phyloP scores from a whole-genome alignment of 1,139 yeast species.

The Keqinozyma sinolaborantium region DNA sequence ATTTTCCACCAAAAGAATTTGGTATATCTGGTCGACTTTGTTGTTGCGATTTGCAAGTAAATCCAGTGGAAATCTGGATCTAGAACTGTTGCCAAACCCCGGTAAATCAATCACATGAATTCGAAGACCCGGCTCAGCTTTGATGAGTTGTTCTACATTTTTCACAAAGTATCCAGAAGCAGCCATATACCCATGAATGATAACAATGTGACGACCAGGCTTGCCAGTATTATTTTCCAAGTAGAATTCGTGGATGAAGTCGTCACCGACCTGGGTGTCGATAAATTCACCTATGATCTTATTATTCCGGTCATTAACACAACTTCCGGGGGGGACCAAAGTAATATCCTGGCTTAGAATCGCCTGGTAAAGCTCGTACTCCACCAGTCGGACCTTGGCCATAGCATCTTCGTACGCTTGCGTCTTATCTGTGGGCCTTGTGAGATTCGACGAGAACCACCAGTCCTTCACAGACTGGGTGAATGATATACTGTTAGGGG shows the following conservation, averaged over 20 bases:
- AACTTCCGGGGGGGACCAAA: constrained; percentile 16
- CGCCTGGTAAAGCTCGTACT: constrained; percentile 33
- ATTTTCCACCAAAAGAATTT: constrained; percentile 32
- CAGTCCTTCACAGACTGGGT: constrained; percentile 32
- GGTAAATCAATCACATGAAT: constrained; percentile 39
- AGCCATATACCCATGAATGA: constrained; percentile 48
- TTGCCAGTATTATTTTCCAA: constrained; percentile 21
- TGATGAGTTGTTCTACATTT: constrained; percentile 31
- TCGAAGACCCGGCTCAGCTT: constrained; percentile 29
- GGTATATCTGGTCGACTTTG: constrained; percentile 23
- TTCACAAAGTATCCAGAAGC: constrained; percentile 43
- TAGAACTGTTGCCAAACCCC: constrained; percentile 44
- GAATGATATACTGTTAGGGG: constrained; percentile 14
- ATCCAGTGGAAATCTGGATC: constrained; percentile 34
- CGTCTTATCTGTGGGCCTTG: constrained; percentile 15
- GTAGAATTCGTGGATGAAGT: constrained; percentile 36
- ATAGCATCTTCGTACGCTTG: constrained; percentile 18
- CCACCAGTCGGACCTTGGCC: constrained; percentile 23
- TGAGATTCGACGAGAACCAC: constrained; percentile 33
- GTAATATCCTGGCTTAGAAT: constrained; percentile 30
- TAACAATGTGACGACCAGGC: constrained; percentile 20
- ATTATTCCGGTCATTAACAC: constrained; percentile 6
- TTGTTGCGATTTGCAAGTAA: constrained; percentile 21
- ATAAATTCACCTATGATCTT: constrained; percentile 20
- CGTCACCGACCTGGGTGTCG: constrained; percentile 28